Conservation (phyloP, 257 asterid species). For the Penstemon newberryi region DNA sequence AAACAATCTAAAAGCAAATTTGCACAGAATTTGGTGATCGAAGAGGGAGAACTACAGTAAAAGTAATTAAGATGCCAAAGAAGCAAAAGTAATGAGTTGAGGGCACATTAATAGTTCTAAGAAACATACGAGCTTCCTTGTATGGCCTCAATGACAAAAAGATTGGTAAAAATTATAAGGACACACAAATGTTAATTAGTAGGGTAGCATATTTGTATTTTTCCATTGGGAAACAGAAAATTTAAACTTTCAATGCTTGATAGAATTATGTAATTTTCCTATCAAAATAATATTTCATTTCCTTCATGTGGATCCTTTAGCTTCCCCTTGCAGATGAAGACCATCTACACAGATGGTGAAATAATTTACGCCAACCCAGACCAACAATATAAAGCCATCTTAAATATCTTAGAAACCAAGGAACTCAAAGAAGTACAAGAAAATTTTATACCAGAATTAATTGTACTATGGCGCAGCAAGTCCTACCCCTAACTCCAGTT, state of each 20-base stretch:
- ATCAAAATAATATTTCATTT: conserved; percentile 6
- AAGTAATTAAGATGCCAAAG: too few species aligned
- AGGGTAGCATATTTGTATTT: too few species aligned
- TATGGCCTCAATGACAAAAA: too few species aligned
- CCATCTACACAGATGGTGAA: not conserved
- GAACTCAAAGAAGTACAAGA: conserved; percentile 16
- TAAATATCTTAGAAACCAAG: conserved; percentile 20
- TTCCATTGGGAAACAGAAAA: too few species aligned
- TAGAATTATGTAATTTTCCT: conserved; percentile 6
- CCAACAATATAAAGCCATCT: conserved; percentile 10
- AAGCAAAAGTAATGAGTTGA: too few species aligned
- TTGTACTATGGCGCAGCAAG: conserved; percentile 12
- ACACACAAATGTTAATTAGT: too few species aligned
- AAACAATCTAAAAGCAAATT: not conserved
- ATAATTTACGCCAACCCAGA: conserved; percentile 6
- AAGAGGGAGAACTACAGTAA: too few species aligned
- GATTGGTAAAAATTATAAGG: too few species aligned
- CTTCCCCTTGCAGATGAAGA: conserved; percentile 4
- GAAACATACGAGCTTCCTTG: too few species aligned
- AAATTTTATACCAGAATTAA: conserved; percentile 14
- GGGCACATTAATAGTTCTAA: too few species aligned
- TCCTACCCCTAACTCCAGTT: not conserved
- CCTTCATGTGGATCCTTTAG: conserved; percentile 12
- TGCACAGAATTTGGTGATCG: too few species aligned
- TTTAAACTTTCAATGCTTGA: too few species aligned